phyloP scores from a whole-genome alignment of 345 rosid genomes.

The Syzygium grande region DNA sequence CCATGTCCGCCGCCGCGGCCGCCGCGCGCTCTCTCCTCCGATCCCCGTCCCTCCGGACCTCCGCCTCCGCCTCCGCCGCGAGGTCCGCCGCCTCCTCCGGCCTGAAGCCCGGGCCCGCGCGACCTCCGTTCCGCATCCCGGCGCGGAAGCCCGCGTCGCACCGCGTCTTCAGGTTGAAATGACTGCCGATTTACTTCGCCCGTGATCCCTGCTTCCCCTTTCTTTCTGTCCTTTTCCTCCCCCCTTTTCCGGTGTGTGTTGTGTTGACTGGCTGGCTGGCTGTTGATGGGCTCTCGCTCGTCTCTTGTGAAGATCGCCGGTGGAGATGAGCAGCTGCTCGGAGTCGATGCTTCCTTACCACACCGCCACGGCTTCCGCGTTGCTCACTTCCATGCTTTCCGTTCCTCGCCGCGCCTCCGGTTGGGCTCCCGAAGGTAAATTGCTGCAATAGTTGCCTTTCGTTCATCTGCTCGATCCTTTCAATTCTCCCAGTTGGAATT shows the following conservation, averaged over 20 bases:
- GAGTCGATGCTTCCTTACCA: conserved; percentile 82
- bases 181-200: neutral
- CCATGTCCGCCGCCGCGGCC: conserved; percentile 49
- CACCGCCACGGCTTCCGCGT: conserved; percentile 77
- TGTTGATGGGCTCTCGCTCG: too few species aligned
- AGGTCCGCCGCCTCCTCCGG: conserved; percentile 22
- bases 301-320: conserved; percentile 41
- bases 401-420: conserved; percentile 43
- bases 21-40: conserved; percentile 63
- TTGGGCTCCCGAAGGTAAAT: conserved; percentile 62
- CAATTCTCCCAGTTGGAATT: neutral
- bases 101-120: conserved; percentile 22
- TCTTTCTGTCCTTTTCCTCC: too few species aligned
- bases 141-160: conserved; percentile 39
- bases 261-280: neutral
- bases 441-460: neutral
- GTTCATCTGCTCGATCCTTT: neutral
- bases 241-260: neutral
- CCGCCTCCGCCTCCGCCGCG: conserved; percentile 1
- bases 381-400: conserved; percentile 81
- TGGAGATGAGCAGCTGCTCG: conserved; percentile 67
- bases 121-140: conserved; percentile 34
- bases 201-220: neutral
- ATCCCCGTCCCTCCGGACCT: conserved; percentile 22
- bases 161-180: conserved; percentile 54